Evolutionary conservation across 306 rosid genomes (phyloP).

Genomic region (Mimosa bimucronata): DNA sequence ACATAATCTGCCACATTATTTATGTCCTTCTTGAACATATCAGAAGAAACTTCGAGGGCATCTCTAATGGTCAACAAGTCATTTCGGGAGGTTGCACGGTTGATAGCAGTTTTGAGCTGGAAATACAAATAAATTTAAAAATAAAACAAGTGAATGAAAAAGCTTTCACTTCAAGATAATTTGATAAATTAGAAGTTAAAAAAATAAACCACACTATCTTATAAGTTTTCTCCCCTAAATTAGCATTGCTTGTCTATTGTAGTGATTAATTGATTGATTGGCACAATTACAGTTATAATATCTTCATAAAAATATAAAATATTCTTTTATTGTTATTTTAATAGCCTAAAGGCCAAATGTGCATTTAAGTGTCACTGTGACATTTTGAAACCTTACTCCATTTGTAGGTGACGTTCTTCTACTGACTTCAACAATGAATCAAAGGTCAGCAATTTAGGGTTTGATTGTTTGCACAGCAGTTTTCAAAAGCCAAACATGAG

Average conservation of each 20-base stretch:
- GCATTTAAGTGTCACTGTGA: conserved; percentile 7
- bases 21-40: conserved; percentile 88
- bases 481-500: conserved; percentile 23
- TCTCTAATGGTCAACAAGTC: conserved; percentile 85
- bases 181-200: conserved; percentile 8
- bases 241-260: conserved; percentile 7
- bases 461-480: conserved; percentile 6
- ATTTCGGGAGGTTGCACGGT: conserved; percentile 87
- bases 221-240: background rate
- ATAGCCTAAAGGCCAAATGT: conserved; percentile 5
- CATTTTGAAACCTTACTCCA: conserved; percentile 18
- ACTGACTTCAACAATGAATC: conserved; percentile 16
- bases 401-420: conserved; percentile 15
- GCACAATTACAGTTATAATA: conserved; percentile 12
- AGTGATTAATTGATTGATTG: conserved; percentile 1
- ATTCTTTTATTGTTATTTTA: conserved; percentile 23
- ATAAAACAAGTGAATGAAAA: conserved; percentile 12
- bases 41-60: conserved; percentile 98
- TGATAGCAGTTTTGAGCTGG: conserved; percentile 96
- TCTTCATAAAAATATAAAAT: conserved; percentile 11
- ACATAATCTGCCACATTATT: conserved; percentile 82
- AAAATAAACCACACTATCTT: conserved; percentile 4
- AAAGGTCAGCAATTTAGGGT: background rate
- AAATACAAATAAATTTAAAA: conserved; percentile 33
- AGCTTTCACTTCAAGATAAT: background rate